Evolutionary conservation across 257 asterid genomes (phyloP).

Genomic region (Fraxinus americana): DNA sequence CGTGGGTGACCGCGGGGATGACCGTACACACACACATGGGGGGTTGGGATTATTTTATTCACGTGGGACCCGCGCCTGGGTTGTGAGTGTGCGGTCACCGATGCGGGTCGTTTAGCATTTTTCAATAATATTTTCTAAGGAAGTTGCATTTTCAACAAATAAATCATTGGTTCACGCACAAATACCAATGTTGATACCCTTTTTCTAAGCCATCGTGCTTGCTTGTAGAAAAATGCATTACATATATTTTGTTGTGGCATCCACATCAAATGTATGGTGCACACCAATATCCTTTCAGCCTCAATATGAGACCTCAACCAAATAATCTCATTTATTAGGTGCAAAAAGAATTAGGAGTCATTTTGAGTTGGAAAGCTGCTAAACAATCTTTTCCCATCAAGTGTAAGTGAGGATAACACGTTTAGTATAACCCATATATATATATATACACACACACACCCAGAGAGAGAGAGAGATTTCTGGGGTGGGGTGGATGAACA

Average conservation of each 20-base stretch:
- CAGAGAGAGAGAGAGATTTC: too few relatives aligned
- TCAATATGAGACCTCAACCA: not conserved
- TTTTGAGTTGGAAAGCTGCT: conserved; percentile 35
- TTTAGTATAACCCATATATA: conserved; percentile 29
- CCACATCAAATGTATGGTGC: not conserved
- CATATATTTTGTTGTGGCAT: not conserved
- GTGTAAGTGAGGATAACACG: conserved; percentile 28
- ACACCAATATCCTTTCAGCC: not conserved
- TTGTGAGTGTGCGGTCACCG: too few relatives aligned
- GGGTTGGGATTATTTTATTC: too few relatives aligned
- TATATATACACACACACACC: too few relatives aligned
- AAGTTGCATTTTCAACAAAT: too few relatives aligned
- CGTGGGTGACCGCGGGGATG: too few relatives aligned
- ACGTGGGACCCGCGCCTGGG: too few relatives aligned
- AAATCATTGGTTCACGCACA: too few relatives aligned
- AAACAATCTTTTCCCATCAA: conserved; percentile 11
- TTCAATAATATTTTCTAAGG: too few relatives aligned
- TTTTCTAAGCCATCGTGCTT: not conserved
- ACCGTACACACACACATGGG: too few relatives aligned
- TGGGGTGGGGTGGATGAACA: not conserved
- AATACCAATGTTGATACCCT: not conserved
- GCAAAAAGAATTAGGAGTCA: not conserved
- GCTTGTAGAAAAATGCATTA: not conserved
- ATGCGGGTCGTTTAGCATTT: too few relatives aligned
- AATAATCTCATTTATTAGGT: conserved; percentile 14